Base-by-base conservation (phyloP, 2,329 filamentous ascomycete genomes). In the Apiospora aurea region DNA sequence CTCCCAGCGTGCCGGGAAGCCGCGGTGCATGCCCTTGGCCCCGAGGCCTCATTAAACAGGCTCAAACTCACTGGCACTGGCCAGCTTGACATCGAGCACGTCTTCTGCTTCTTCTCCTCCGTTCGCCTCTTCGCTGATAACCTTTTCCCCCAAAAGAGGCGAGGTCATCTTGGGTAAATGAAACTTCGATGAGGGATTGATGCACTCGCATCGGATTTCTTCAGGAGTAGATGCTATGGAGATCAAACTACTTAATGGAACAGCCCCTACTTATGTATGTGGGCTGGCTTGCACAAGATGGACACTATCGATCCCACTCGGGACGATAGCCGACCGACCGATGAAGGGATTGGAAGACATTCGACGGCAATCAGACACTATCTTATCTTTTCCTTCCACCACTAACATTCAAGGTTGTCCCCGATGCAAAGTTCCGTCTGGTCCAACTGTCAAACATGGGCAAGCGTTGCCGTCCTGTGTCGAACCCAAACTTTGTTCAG, bases 1-100 rank as follows among this genome's bases (percentile, higher is more conserved):
- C 34, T 38, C 57, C 57, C 57, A 64, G 34, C 18, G 57, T 64
- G 57, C 57, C 57, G 57, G 57, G 57, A 41, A 41, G 21, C 57
- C 57, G 57, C 57, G n/a, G 29, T n/a, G 57, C 57, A 41, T 64
- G 29, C 18, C 21, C 57, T 64, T 41, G 29, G 34, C 34, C 57
- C 34, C 21, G 21, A 41, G 34, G 57, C 29, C 57, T 64, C 34
- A 64, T 64, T 64, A 64, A 64, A 64, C 29, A 38, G 18, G 16
- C 18, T 21, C 29, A 61, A 61, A 61, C 53, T 61, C 29, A 38
- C 26, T 18, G 13, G 51, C 51, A 57, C 26, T 57, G 51, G 16
- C 51, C 51, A 34, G 14, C 51, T 57, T 4, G n/a, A 53, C 24
- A 51, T 11, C 47, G 44, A 16, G 4, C 21, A 49, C 11, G 10